Conservation (phyloP, 148 eudicot genomes). For the Rhododendron ferrugineum region DNA sequence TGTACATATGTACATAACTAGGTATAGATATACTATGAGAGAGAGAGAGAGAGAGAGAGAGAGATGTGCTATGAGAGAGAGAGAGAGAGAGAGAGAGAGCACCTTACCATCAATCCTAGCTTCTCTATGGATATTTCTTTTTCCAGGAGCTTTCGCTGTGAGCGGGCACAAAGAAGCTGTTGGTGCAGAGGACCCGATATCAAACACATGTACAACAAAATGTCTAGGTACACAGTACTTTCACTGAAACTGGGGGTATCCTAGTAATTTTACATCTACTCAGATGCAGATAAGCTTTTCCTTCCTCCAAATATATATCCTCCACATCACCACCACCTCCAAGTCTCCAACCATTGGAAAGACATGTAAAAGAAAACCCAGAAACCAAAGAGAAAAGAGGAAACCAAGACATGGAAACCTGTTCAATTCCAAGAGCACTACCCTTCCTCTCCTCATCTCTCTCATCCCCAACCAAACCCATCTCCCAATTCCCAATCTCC, state of each 20-base stretch:
- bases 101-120: neutral
- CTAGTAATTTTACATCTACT: slow-evolving; percentile 11
- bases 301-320: neutral
- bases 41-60: slow-evolving; percentile 3
- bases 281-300: slow-evolving; percentile 22
- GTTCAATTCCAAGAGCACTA: slow-evolving; percentile 21
- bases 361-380: slow-evolving; percentile 7
- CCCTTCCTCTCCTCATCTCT: slow-evolving; percentile 12
- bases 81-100: neutral
- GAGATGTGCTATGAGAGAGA: no score
- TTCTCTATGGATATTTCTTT: neutral
- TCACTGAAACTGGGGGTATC: slow-evolving; percentile 15
- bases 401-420: slow-evolving; percentile 24
- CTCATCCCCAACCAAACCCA: slow-evolving; percentile 22
- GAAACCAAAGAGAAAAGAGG: neutral
- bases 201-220: no score
- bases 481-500: slow-evolving; percentile 18
- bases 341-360: slow-evolving; percentile 27
- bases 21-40: neutral
- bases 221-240: no score
- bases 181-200: neutral
- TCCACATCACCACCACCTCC: slow-evolving; percentile 3
- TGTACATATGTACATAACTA: neutral
- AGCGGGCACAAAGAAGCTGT: neutral
- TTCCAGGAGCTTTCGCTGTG: neutral